Base-by-base conservation (phyloP, 257 asterid genomes). In the Solanum appendiculatum region DNA sequence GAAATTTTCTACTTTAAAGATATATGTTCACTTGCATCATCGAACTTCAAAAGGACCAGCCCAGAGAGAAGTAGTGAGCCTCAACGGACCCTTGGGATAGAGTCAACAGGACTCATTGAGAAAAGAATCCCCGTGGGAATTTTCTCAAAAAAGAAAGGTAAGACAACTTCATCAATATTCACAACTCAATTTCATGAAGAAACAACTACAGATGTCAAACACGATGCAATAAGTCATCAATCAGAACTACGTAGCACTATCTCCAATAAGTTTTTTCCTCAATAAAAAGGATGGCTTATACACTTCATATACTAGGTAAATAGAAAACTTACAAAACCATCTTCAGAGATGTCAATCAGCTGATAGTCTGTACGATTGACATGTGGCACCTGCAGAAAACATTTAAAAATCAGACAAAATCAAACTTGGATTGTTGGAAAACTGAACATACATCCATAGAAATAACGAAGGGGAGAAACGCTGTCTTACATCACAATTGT, bases 321-420 rank as follows among this genome's bases (percentile, higher is more conserved):
- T n/a, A 60, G 82, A 39, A 13, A 11, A 27, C 92, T 83, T 90
- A 88, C 92, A 84, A 90, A 90, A 37, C 92, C 92, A 88, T 90
- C 90, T 56, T 90, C 92, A 36, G 92, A 86, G 48, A 90, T 90
- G 82, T 90, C 90, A 42, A 90, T 90, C 29, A 90, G 91, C 88
- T 93, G 95, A 63, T 93, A 93, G 82, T 93, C 95, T 9, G 94
- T 90, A 54, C 96, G 96, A 54, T 86, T 93, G 39, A 93, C 96
- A 88, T 93, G 96, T 37, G 94, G 96, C 69, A 93, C 93, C 95
- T 93, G 92, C 18, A 27, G 40, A 84, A 5, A 69, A 9, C 39
- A 84, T 36, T 48, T 39, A 40, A 84, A 60, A 60, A 8, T 25
- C 80, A 23, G 58, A 39, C 10, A 10, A 68, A 84, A 31, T 37